phyloP scores from a whole-genome alignment of 768 basidiomycete genomes.

The Lactifluus pinguis region DNA sequence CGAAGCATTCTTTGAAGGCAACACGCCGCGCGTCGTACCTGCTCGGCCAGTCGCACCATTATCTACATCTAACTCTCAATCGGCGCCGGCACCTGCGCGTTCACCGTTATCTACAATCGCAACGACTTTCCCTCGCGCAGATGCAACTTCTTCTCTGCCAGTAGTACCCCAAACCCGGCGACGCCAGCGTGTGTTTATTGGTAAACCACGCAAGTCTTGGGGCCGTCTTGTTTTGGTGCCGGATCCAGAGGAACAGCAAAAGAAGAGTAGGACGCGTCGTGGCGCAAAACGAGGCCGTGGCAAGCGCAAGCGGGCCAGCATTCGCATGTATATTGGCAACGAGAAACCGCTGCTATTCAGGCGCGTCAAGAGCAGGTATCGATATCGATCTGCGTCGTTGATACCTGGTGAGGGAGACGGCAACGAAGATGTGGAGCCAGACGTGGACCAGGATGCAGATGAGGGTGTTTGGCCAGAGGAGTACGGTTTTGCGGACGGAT shows the following conservation, averaged over 20 bases:
- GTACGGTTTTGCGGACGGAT: neutral
- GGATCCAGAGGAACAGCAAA: neutral
- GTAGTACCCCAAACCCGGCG: too few species aligned
- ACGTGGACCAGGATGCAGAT: neutral
- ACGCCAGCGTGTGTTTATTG: neutral
- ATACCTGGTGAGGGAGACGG: neutral
- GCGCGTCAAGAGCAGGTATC: neutral
- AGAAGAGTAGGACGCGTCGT: neutral
- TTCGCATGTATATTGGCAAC: neutral
- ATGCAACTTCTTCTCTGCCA: neutral
- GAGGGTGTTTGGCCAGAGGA: constrained; percentile 2
- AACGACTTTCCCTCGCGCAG: too few species aligned
- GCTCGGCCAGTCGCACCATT: neutral
- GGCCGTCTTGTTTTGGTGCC: neutral
- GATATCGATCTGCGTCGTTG: neutral
- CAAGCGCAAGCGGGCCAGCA: neutral
- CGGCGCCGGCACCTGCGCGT: neutral
- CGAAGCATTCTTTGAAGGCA: neutral
- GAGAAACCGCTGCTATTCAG: neutral
- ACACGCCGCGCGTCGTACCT: neutral
- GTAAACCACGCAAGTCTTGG: constrained; percentile 6
- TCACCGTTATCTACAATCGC: neutral
- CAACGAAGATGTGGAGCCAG: neutral
- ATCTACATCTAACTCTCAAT: neutral
- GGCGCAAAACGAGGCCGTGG: neutral